Evolutionary conservation across 1,139 yeast species (phyloP), one percentile per base, ranked within the genome.

Genomic region (Geotrichum fermentans): DNA sequence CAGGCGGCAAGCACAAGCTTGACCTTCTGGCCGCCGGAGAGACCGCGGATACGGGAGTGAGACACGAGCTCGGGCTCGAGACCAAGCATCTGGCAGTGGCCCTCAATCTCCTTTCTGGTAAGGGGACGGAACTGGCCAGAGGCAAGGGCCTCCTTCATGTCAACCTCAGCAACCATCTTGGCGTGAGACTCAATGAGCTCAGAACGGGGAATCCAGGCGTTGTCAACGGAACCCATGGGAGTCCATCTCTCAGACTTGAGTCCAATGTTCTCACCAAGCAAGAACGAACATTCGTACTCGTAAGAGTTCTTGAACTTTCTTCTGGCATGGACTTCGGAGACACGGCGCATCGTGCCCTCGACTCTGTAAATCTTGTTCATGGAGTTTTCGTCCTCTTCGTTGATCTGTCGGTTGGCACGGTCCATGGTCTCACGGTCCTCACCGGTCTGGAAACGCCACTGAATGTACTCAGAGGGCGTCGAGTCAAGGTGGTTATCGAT

Each of bases 381-480:
- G 72, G 95, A 87, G 74, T 83, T 82, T 80, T 90, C 97, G 77
- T 92, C 98, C 66, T 80, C 78, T 78, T 92, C 98, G 72, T 86
- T 89, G 72, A 92, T 88, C 75, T 85, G 94, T 82, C 98, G 88
- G 74, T 95, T 88, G 73, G 98, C 98, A 81, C 97, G 88, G 80
- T 92, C 98, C 97, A 92, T 92, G 76, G 98, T 92, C 81, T 92
- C 98, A 80, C 98, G 88, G 77, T 92, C 98, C 80, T 92, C 98
- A 88, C 98, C 98, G 71, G 98, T 90, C 80, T 92, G 98, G 97
- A 90, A 92, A 83, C 98, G 90, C 98, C 98, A 92, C 81, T 92
- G 98, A 65, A 92, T 92, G 79, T 92, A 92, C 80, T 92, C 98
- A 69, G 97, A 89, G 70, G 98, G 98, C 69, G 98, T 92, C 82